Evolutionary conservation across 2,329 filamentous ascomycete species (phyloP), one percentile per base, ranked within the genome.

Genomic region (Cadophora luteo-olivacea): DNA sequence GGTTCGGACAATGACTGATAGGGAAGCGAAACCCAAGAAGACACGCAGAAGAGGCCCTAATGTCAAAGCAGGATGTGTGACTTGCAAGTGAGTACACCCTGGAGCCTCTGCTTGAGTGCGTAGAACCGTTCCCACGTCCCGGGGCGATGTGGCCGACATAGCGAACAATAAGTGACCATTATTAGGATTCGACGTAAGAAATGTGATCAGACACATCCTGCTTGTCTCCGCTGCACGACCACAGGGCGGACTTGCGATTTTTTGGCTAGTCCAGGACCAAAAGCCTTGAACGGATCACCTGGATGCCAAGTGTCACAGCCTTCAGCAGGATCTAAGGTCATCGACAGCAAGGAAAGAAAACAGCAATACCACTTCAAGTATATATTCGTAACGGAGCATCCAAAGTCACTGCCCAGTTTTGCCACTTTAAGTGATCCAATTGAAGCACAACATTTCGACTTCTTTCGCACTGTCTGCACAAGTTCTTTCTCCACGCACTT

Each of bases 11-110:
- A 58, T 58, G 41, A 51, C 29, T 22, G 22, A 41, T 12, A 38
- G 38, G 29, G 61, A 49, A 63, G 84, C n/a, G 84, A 81, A 14
- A 75, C 77, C 45, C 6, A 67, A 58, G 60, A 36, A 79, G 69
- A 61, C 64, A 51, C 67, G 67, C 4, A 66, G 64, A 16, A 38
- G 67, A 49, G 67, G 67, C 6, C 64, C 49, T 16, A 69, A 69
- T n/a, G 49, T 55, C n/a, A 67, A 38, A n/a, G 22, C 61, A 19
- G 52, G 62, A 22, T 69, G 67, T 36, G 3, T 16, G 12, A 69
- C 67, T 4, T 69, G 64, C 67, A 66, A 61, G 63, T 65, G 19
- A 36, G 63, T 57, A 16, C 14, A 14, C 12, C 12, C 36, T 38
- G 3, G 29, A 38, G 8, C 36, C 36, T 38, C 36, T 3, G 12